Conservation (phyloP, 768 basidiomycete species). For the Symmetrospora coprosmae region DNA sequence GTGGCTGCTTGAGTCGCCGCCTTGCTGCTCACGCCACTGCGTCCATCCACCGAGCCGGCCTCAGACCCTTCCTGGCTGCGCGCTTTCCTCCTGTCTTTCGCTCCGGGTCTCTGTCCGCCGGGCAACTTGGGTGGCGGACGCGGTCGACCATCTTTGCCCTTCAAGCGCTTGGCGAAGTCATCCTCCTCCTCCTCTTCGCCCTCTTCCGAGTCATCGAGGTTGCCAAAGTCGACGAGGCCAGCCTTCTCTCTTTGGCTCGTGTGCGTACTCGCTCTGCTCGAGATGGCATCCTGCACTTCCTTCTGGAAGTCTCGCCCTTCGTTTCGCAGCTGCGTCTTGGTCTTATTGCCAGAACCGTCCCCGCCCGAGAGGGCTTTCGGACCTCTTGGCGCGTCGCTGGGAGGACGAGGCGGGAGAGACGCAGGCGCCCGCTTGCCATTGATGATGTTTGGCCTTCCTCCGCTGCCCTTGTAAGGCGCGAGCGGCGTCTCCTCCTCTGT, state of each 20-base stretch:
- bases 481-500: too few relatives aligned
- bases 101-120: background rate
- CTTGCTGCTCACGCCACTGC: too few relatives aligned
- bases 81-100: background rate
- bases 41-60: background rate
- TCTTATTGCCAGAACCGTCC: conserved; percentile 1
- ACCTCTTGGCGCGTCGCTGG: background rate
- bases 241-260: background rate
- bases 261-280: too few relatives aligned
- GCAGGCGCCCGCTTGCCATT: conserved; percentile 2
- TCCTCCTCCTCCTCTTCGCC: conserved; percentile 8
- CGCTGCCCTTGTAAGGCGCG: too few relatives aligned
- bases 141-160: background rate
- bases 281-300: background rate
- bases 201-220: background rate
- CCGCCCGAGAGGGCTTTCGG: too few relatives aligned
- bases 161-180: background rate
- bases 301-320: background rate
- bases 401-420: background rate
- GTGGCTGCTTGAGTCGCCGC: background rate
- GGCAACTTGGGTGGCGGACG: too few relatives aligned
- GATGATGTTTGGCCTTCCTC: conserved; percentile 15
- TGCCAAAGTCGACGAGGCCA: background rate
- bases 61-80: background rate
- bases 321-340: background rate